Base-by-base conservation (phyloP, 805 yeast species). In the Metschnikowia orientalis region DNA sequence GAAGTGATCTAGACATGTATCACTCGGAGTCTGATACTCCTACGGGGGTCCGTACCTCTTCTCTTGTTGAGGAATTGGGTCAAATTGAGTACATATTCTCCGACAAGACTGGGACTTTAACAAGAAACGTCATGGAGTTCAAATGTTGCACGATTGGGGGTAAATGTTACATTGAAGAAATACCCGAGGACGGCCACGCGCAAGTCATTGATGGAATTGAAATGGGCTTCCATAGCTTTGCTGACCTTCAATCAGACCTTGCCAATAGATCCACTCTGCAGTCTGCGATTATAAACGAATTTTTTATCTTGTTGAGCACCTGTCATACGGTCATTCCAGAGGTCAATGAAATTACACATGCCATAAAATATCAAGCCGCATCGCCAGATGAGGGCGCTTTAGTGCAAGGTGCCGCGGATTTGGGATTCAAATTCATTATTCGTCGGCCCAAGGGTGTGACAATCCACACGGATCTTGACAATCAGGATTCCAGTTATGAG, bases 361-460 rank as follows among this genome's bases (percentile, higher is more conserved):
- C 69, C 2, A 79, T 92, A 42, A 89, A 86, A 56, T 92, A 94
- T 56, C 99, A 92, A 61, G 98, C 99, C 1, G 96, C 98, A 0
- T 89, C 97, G 0, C 98, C 98, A 0, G 99, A 92, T 63, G 98
- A 94, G 66, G 98, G 98, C 32, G 99, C 99, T 0, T 69, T 92
- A 41, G 99, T 92, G 2, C 88, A 89, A 49, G 99, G 99, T 38
- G 97, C 95, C 11, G 92, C 97, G 0, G 69, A 68, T 50, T 63
- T 90, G 28, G 97, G 97, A 0, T 92, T 82, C 54, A 78, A 73
- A 42, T 94, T 92, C 55, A 73, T 75, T 6, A 77, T 87, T 28
- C 81, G 99, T 63, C 79, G 79, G 30, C 99, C 99, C 4, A 78
- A 79, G 38, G 72, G 83, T 14, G 81, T 94, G 19, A 74, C 85